A percentile compares a stretch with the other conserved stretches of the same genome.
Conservation (phyloP, 2,329 filamentous ascomycete genomes). For the Sarocladium strictum region DNA sequence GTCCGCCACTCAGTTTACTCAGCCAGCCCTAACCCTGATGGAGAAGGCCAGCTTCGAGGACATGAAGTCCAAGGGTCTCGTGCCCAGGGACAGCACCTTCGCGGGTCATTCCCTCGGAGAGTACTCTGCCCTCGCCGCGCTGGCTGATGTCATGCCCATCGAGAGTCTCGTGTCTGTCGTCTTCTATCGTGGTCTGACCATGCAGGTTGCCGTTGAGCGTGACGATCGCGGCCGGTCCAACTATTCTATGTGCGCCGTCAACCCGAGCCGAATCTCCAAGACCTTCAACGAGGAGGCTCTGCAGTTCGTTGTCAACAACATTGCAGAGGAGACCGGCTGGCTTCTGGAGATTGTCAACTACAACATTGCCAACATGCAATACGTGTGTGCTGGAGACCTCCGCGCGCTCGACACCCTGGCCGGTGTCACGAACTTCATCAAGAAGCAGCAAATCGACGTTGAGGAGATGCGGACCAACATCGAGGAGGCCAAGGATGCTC, state of each 20-base stretch:
- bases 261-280: slow-evolving; percentile 96
- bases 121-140: slow-evolving; percentile 91
- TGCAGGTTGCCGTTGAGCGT: slow-evolving; percentile 98
- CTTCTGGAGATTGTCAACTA: slow-evolving; percentile 98
- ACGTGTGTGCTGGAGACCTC: slow-evolving; percentile 66
- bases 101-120: slow-evolving; percentile 97
- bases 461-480: slow-evolving; percentile 84
- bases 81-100: slow-evolving; percentile 94
- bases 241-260: slow-evolving; percentile 99
- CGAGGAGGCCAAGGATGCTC: slow-evolving; percentile 84
- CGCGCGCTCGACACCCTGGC: slow-evolving; percentile 66
- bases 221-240: slow-evolving; percentile 90
- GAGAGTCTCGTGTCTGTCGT: slow-evolving; percentile 97
- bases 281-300: slow-evolving; percentile 97
- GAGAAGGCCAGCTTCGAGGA: slow-evolving; percentile 99
- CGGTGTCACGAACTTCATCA: slow-evolving; percentile 89
- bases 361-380: slow-evolving; percentile 72
- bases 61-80: slow-evolving; percentile 94
- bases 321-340: slow-evolving; percentile 90
- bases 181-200: slow-evolving; percentile 97
- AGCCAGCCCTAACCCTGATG: slow-evolving; percentile 96
- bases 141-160: slow-evolving; percentile 99
- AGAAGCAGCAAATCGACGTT: slow-evolving; percentile 95
- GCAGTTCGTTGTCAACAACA: slow-evolving; percentile 94
- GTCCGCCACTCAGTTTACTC: slow-evolving; percentile 97